Evolutionary conservation across 1,284 basidiomycete species (phyloP).

Genomic region (Moniliophthora roreri): DNA sequence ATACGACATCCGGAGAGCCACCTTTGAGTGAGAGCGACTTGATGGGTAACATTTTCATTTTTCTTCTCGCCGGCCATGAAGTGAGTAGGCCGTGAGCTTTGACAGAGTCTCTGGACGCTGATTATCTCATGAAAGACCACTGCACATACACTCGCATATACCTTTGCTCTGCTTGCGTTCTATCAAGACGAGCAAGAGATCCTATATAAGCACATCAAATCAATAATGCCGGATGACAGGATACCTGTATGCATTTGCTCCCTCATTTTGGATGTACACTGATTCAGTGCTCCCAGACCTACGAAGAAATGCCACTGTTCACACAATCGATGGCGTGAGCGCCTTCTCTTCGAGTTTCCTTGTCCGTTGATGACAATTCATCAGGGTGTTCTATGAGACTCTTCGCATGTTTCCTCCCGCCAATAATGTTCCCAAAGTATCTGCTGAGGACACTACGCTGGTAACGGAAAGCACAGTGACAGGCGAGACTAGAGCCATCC

Average conservation of each 20-base stretch:
- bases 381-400: slow-evolving; percentile 60
- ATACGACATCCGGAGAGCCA: slow-evolving; percentile 32
- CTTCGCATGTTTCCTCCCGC: slow-evolving; percentile 60
- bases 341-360: neutral
- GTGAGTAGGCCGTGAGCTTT: slow-evolving; percentile 27
- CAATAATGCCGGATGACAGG: slow-evolving; percentile 38
- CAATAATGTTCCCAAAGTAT: slow-evolving; percentile 46
- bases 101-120: neutral
- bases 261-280: neutral
- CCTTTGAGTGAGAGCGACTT: slow-evolving; percentile 49
- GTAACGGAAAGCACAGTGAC: slow-evolving; percentile 28
- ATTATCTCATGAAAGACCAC: slow-evolving; percentile 19
- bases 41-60: slow-evolving; percentile 60
- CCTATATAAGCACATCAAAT: slow-evolving; percentile 41
- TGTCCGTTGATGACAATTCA: too few species aligned
- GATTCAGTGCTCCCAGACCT: slow-evolving; percentile 33
- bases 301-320: slow-evolving; percentile 52
- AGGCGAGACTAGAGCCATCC: slow-evolving; percentile 37
- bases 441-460: slow-evolving; percentile 45
- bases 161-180: slow-evolving; percentile 15
- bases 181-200: slow-evolving; percentile 52
- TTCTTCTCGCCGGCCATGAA: slow-evolving; percentile 62
- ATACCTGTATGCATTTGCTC: slow-evolving; percentile 35
- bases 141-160: slow-evolving; percentile 21
- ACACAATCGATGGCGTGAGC: slow-evolving; percentile 44